Percentiles rank a stretch among this genome's conserved stretches.
Conservation (phyloP, 495 filamentous ascomycete genomes). For the Xylaria bambusicola region DNA sequence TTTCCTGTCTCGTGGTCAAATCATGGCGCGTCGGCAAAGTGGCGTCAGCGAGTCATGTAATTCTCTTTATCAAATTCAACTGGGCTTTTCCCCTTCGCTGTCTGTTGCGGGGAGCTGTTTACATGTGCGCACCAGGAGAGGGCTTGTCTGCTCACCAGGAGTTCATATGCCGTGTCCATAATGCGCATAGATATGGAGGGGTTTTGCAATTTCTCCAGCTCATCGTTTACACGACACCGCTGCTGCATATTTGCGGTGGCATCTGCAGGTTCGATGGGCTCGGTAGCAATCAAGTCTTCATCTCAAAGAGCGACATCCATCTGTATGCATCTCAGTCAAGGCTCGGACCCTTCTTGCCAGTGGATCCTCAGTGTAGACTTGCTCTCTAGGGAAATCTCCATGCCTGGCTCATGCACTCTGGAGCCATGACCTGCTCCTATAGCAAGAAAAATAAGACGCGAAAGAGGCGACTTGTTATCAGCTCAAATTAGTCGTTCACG, state of each 20-base stretch:
- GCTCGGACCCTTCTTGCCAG: neutral
- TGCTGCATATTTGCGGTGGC: neutral
- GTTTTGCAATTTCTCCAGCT: neutral
- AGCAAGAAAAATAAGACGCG: neutral
- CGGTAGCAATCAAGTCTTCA: slow-evolving; percentile 2
- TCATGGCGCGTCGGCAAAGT: neutral
- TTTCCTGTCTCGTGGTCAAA: neutral
- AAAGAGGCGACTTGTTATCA: neutral
- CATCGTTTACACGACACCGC: neutral
- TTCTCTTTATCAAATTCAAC: neutral
- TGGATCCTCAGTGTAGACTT: neutral
- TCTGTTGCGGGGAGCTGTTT: neutral
- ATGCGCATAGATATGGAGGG: neutral
- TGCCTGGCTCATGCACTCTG: neutral
- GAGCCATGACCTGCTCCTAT: neutral
- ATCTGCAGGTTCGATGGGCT: slow-evolving; percentile 10
- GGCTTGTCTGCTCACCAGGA: too few species aligned
- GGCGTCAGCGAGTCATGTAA: neutral
- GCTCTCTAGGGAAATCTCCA: slow-evolving; percentile 1
- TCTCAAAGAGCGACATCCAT: neutral
- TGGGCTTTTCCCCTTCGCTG: neutral
- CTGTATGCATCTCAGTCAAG: slow-evolving; percentile 3
- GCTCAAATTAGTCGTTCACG: neutral
- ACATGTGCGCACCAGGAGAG: too few species aligned
- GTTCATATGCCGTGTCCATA: slow-evolving; percentile 6